Conservation (phyloP, 1,139 yeast species). For the Entelexis sorbosivorans region DNA sequence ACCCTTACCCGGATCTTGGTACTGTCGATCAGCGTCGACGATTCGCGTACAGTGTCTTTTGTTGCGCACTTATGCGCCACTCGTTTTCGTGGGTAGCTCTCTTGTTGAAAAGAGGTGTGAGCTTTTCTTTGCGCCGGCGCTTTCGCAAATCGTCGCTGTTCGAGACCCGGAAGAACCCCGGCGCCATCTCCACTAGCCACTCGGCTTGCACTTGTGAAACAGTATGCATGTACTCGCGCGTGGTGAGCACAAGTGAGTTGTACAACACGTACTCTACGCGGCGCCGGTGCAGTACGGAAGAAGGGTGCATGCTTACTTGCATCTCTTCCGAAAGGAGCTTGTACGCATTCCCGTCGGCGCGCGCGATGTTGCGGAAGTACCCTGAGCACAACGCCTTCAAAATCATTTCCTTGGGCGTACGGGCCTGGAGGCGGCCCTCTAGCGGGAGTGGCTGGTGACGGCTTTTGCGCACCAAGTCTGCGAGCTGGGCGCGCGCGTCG, state of each 20-base stretch:
- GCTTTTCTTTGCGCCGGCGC: conserved; percentile 40
- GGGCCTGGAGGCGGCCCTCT: neutral
- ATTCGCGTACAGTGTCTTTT: neutral
- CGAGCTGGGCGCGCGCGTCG: conserved; percentile 67
- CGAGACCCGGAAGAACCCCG: conserved; percentile 31
- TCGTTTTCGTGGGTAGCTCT: conserved; percentile 44
- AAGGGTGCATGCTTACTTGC: conserved; percentile 78
- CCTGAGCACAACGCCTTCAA: conserved; percentile 76
- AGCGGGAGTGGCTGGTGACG: neutral
- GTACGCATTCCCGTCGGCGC: conserved; percentile 42
- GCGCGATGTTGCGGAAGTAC: conserved; percentile 71
- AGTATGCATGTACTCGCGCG: conserved; percentile 86
- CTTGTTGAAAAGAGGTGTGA: conserved; percentile 53
- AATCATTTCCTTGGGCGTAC: conserved; percentile 37
- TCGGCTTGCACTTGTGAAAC: conserved; percentile 69
- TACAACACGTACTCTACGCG: conserved; percentile 71
- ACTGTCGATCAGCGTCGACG: neutral
- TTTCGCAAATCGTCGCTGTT: conserved; percentile 2
- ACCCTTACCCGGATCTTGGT: too few species aligned
- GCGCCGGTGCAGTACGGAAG: conserved; percentile 66
- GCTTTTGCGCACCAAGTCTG: conserved; percentile 42
- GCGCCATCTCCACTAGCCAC: conserved; percentile 82
- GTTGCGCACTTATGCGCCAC: conserved; percentile 42
- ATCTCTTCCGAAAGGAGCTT: conserved; percentile 68
- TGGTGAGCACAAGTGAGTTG: conserved; percentile 69